A percentile compares a stretch with the other conserved stretches of the same genome.
Evolutionary conservation across 768 basidiomycete genomes (phyloP).

Genomic region (Hericium erinaceus): DNA sequence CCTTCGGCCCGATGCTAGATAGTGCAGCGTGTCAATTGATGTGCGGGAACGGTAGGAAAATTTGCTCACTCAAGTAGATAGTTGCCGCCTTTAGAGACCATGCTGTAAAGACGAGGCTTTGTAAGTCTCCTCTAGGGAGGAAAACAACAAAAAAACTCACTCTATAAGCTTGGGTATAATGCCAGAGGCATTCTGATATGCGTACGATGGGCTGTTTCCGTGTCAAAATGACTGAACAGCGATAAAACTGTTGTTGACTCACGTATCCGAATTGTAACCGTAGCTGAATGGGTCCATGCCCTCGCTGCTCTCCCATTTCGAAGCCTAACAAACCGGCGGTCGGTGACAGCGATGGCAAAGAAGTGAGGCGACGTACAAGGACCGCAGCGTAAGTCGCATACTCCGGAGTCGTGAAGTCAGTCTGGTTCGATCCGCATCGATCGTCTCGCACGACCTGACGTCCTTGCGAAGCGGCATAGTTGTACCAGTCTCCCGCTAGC

Average conservation of each 20-base stretch:
- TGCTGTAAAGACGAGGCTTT: background rate
- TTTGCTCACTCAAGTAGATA: background rate
- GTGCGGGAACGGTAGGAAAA: background rate
- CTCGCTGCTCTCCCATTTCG: slow-evolving; percentile 49
- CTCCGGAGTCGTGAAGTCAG: slow-evolving; percentile 13
- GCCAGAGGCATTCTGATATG: background rate
- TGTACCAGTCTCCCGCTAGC: slow-evolving; percentile 9
- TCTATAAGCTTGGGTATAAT: background rate
- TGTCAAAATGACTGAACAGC: background rate
- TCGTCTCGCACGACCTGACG: slow-evolving; percentile 13
- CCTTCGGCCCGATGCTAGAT: slow-evolving; percentile 6
- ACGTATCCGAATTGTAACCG: slow-evolving; percentile 25
- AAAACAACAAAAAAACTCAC: background rate
- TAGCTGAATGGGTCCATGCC: slow-evolving; percentile 49
- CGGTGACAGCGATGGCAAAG: slow-evolving; percentile 29
- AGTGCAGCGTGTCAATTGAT: background rate
- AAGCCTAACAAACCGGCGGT: slow-evolving; percentile 32
- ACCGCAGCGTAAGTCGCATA: slow-evolving; percentile 28
- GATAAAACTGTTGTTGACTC: background rate
- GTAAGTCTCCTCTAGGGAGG: background rate
- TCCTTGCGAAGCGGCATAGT: slow-evolving; percentile 11
- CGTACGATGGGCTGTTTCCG: background rate
- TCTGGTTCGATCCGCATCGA: slow-evolving; percentile 11
- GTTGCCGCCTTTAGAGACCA: background rate
- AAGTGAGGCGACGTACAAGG: slow-evolving; percentile 6